A percentile compares a stretch with the other conserved stretches of the same genome.
Conservation (phyloP, 2,329 filamentous ascomycete species). For the Colletotrichum theobromicola region DNA sequence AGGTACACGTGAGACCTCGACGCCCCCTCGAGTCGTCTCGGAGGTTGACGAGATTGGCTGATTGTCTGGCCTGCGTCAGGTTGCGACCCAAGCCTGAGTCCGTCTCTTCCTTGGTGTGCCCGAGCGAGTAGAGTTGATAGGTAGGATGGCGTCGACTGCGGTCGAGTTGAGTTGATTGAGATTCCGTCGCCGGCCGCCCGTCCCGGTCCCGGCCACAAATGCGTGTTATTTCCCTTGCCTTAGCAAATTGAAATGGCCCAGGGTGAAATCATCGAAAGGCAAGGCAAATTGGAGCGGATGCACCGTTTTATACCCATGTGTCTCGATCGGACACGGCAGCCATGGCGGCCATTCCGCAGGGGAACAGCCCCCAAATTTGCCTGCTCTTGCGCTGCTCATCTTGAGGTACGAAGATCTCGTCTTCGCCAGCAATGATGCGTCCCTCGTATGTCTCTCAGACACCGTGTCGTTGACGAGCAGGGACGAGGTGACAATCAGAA, state of each 20-base stretch:
- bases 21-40: slow-evolving; percentile 2
- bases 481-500: slow-evolving; percentile 2
- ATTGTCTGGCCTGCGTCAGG: slow-evolving; percentile 16
- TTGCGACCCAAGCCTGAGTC: slow-evolving; percentile 18
- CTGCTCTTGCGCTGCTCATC: neutral
- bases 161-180: neutral
- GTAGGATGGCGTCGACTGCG: neutral
- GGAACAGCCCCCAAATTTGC: neutral
- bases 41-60: slow-evolving; percentile 17
- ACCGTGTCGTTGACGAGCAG: neutral
- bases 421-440: neutral
- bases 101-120: slow-evolving; percentile 18
- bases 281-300: neutral
- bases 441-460: neutral
- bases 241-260: neutral
- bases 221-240: neutral
- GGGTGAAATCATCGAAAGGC: neutral
- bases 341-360: neutral
- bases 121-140: neutral
- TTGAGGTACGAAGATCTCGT: neutral
- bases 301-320: slow-evolving; percentile 8
- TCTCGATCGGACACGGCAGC: neutral
- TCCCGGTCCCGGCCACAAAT: neutral
- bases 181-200: neutral
- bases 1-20: slow-evolving; percentile 21